These are phyloP conservation scores for Angomonas deanei DNA, from an alignment of 208 protist species.

Conservation along the genomic window DNA sequence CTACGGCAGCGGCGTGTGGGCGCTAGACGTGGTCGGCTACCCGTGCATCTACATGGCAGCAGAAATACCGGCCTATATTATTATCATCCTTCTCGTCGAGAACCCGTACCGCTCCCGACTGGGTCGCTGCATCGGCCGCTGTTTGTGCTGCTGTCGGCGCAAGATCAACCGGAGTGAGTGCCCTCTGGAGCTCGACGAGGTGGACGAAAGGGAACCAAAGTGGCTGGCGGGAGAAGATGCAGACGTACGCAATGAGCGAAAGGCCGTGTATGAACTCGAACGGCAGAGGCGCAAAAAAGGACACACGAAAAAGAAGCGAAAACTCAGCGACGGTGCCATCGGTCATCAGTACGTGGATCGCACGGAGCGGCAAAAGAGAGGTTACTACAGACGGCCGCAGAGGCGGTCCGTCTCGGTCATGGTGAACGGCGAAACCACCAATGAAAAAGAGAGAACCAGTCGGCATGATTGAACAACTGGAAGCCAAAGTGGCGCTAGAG, in stretches of 20 bases:
- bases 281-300: slow-evolving; percentile 3
- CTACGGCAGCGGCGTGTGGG: slow-evolving; percentile 18
- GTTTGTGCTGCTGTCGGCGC: background rate
- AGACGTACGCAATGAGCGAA: slow-evolving; percentile 33
- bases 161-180: slow-evolving; percentile 12
- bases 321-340: background rate
- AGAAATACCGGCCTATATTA: slow-evolving; percentile 44
- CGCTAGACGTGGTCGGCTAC: slow-evolving; percentile 40
- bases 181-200: slow-evolving; percentile 18
- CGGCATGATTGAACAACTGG: background rate
- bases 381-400: background rate
- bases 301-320: background rate
- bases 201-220: slow-evolving; percentile 21
- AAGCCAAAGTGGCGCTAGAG: background rate
- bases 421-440: too few species aligned
- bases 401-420: background rate
- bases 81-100: slow-evolving; percentile 65
- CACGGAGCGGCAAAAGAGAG: background rate
- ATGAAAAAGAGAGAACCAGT: background rate
- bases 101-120: slow-evolving; percentile 32
- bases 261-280: slow-evolving; percentile 23
- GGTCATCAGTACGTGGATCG: background rate
- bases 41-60: slow-evolving; percentile 56
- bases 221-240: slow-evolving; percentile 30
- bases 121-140: background rate